phyloP scores from a whole-genome alignment of 208 protist species.

The Acanthamoeba sp. region DNA sequence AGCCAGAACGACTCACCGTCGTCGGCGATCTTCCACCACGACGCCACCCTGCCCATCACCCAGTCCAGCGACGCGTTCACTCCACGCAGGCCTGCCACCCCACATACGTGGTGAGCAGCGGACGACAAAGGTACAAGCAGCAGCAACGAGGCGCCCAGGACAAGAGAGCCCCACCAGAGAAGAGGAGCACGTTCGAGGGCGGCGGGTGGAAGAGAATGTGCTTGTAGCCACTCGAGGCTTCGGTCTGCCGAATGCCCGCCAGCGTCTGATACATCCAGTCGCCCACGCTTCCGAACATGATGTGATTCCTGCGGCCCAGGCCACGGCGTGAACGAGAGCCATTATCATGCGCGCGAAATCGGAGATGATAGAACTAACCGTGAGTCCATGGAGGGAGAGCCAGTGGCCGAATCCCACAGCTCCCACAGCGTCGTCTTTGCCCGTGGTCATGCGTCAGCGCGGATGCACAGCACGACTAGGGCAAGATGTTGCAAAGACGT shows the following conservation, averaged over 20 bases:
- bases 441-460: too few species aligned
- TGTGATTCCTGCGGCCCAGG: conserved; percentile 46
- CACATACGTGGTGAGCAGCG: too few species aligned
- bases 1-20: background rate
- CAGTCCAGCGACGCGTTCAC: background rate
- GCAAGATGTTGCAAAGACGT: background rate
- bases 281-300: conserved; percentile 31
- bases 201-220: background rate
- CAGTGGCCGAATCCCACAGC: conserved; percentile 6
- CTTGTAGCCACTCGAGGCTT: background rate
- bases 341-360: too few species aligned
- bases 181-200: background rate
- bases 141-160: too few species aligned
- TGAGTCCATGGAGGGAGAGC: conserved; percentile 10
- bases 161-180: background rate
- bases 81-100: background rate
- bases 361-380: background rate
- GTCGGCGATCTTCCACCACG: background rate
- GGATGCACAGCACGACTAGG: background rate
- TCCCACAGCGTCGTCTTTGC: background rate
- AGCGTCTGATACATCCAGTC: conserved; percentile 25
- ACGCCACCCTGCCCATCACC: background rate
- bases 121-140: too few species aligned
- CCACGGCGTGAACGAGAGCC: too few species aligned
- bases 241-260: background rate